These are phyloP conservation scores for Mortierella sp. DNA, from an alignment of 371 early-diverging fungal species.

Conservation along the genomic window DNA sequence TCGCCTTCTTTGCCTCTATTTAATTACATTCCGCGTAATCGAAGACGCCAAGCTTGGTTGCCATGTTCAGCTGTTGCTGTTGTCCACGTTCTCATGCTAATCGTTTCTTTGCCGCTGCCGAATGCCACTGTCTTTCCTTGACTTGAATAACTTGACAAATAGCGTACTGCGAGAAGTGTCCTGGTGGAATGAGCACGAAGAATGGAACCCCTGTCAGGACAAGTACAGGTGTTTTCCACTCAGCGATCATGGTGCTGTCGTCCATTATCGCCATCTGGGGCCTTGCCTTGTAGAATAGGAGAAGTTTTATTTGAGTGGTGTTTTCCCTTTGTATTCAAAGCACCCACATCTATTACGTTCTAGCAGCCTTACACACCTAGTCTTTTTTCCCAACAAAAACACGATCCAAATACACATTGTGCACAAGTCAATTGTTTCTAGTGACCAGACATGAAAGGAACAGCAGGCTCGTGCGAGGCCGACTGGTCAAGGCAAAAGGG, in stretches of 20 bases:
- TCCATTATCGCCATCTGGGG: not conserved
- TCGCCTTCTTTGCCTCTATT: too few species aligned
- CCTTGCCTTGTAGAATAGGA: not conserved
- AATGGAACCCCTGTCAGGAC: not conserved
- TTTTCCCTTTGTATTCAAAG: too few species aligned
- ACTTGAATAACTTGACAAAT: not conserved
- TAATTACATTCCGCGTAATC: not conserved
- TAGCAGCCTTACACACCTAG: not conserved
- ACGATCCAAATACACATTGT: not conserved
- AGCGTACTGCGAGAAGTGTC: not conserved
- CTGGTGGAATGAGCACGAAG: not conserved
- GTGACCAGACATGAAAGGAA: not conserved
- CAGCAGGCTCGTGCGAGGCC: not conserved
- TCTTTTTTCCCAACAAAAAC: not conserved
- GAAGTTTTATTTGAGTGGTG: not conserved
- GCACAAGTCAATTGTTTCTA: not conserved
- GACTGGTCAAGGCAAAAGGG: not conserved
- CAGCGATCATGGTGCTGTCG: not conserved
- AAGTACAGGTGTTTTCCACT: not conserved
- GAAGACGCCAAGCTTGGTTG: not conserved
- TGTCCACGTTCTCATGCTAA: not conserved
- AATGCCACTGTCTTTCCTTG: not conserved
- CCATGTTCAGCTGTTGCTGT: not conserved
- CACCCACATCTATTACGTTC: not conserved
- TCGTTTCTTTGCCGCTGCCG: not conserved